Conservation (phyloP, 805 yeast species). For the Ogataea allantospora region DNA sequence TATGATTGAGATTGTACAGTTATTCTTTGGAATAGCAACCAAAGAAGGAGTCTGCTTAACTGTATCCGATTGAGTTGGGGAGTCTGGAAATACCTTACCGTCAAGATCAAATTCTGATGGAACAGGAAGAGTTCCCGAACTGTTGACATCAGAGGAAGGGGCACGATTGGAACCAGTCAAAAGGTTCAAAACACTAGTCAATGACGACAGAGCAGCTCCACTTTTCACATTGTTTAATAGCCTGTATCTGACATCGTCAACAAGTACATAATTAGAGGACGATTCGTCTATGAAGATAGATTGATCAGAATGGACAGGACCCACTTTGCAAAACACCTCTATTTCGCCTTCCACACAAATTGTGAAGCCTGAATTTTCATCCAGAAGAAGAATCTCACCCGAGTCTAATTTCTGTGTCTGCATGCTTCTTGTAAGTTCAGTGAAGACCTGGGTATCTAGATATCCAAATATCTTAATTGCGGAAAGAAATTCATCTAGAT, state of each 20-base stretch:
- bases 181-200: slow-evolving; percentile 74
- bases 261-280: slow-evolving; percentile 41
- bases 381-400: slow-evolving; percentile 73
- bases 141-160: slow-evolving; percentile 1
- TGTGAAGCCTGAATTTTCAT: slow-evolving; percentile 72
- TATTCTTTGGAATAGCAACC: slow-evolving; percentile 70
- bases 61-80: slow-evolving; percentile 8
- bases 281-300: slow-evolving; percentile 30
- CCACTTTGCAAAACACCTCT: slow-evolving; percentile 67
- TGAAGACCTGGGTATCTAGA: slow-evolving; percentile 84
- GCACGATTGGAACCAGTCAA: slow-evolving; percentile 37
- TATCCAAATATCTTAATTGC: slow-evolving; percentile 95
- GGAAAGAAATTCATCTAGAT: slow-evolving; percentile 82
- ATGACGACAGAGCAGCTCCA: slow-evolving; percentile 82
- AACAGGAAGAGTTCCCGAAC: slow-evolving; percentile 9
- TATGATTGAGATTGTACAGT: slow-evolving; percentile 86
- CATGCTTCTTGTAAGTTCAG: slow-evolving; percentile 88
- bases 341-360: slow-evolving; percentile 91
- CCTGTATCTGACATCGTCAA: slow-evolving; percentile 66
- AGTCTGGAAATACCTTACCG: slow-evolving; percentile 14
- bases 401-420: slow-evolving; percentile 78
- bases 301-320: slow-evolving; percentile 27
- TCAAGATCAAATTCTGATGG: slow-evolving; percentile 22
- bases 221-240: slow-evolving; percentile 75
- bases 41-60: slow-evolving; percentile 28